Conservation (phyloP, 2,329 filamentous ascomycete species). For the Pseudogymnoascus sp. region DNA sequence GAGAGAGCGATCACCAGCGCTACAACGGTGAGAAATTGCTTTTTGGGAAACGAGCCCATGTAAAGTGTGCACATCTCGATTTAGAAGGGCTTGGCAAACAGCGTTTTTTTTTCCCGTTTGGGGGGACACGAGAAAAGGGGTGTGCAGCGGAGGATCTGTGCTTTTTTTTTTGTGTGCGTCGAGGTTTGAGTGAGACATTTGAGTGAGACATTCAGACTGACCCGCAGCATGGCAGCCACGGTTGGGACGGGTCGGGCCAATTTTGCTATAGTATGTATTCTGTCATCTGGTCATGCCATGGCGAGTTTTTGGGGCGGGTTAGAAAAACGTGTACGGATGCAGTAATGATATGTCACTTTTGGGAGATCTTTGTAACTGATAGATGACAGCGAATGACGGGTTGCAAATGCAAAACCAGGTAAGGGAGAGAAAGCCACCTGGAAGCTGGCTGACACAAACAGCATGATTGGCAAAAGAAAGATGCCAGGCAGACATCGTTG, state of each 20-base stretch:
- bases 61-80: not conserved
- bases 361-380: not conserved
- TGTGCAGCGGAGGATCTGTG: not conserved
- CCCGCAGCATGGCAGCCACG: not conserved
- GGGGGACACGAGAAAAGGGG: not conserved
- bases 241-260: not conserved
- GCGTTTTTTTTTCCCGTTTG: not conserved
- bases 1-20: not conserved
- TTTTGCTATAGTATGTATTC: not conserved
- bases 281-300: not conserved
- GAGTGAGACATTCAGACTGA: not conserved
- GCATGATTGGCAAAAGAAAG: not conserved
- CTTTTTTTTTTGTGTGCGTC: not conserved
- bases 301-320: not conserved
- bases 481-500: not conserved
- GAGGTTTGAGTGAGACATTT: not conserved
- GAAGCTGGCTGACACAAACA: not conserved
- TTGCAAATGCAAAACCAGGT: not conserved
- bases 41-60: not conserved
- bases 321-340: not conserved
- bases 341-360: conserved; percentile 3
- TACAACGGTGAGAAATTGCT: not conserved
- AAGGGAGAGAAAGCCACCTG: not conserved
- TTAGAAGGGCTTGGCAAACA: not conserved
- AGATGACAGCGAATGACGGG: not conserved